Base-by-base conservation (phyloP, 1,284 basidiomycete species). In the Trametes hirsuta region DNA sequence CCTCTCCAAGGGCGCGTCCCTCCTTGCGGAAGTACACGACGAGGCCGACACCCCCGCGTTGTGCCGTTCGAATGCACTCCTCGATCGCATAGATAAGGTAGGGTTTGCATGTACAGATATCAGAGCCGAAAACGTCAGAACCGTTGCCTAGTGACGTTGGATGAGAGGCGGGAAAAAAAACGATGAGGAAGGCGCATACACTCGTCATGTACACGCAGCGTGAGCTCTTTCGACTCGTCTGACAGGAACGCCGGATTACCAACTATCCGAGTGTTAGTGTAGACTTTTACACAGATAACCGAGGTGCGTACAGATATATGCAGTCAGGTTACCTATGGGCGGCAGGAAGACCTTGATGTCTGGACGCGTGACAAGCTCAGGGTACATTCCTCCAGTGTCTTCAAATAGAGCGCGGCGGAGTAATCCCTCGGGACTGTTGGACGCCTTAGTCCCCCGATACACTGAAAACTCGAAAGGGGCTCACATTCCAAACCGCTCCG, bases 11-110 rank as follows among this genome's bases (percentile, higher is more conserved):
- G 0, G 95, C 95, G 53, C 95, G 84, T 6, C 94, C 94, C 74
- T 96, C 95, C 74, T 97, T 97, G 64, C 94, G 84, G 84, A 97
- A 97, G 76, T 98, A 98, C 24, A 97, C 88, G 24, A 97, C 90
- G 39, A 95, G 84, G 25, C 96, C 96, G 18, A 96, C 94, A 22
- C 96, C 96, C 3, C 93, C 94, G 5, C 88, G 82, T 72, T 98
- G 96, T 1, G 91, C 91, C 47, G 82, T 83, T 55, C 91, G 90
- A 70, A 97, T 90, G 62, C 93, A 95, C 72, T 98, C 96, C 72
- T 94, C 90, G 65, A 98, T 97, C 4, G 96, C 95, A 69, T 93
- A 98, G 41, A 89, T 86, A 51, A 98, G 84, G 75, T 98, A 97
- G 0, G 93, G 95, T 71, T 95, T 93, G 81, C 95, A 97, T 0